Evolutionary conservation across 192 early-diverging fungal genomes (phyloP).

Genomic region (Umbelopsis vinacea): DNA sequence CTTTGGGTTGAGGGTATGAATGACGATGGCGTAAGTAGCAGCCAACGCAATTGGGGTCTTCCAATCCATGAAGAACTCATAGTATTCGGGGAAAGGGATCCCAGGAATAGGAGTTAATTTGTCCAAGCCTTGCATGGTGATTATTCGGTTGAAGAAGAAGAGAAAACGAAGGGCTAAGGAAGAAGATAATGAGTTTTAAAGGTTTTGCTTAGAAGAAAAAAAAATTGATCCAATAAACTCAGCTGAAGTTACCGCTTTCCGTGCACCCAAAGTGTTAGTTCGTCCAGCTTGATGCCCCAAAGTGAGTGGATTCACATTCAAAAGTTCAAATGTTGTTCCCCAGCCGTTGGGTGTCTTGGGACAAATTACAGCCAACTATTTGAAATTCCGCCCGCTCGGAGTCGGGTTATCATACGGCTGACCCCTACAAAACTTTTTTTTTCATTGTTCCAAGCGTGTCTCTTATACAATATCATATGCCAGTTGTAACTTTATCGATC

Average conservation of each 20-base stretch:
- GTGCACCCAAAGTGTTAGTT: neutral
- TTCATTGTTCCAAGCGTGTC: neutral
- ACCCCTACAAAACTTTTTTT: neutral
- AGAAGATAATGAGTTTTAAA: constrained; percentile 17
- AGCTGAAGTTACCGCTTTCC: neutral
- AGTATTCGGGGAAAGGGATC: constrained; percentile 71
- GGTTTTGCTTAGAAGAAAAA: constrained; percentile 13
- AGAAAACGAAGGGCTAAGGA: constrained; percentile 6
- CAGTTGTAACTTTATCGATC: too few species aligned
- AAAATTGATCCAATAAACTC: neutral
- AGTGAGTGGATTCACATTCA: constrained; percentile 7
- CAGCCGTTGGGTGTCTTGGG: constrained; percentile 14
- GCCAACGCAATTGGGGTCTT: constrained; percentile 63
- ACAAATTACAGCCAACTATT: constrained; percentile 3
- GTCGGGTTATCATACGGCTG: neutral
- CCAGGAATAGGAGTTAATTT: constrained; percentile 39
- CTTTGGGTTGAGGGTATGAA: constrained; percentile 55
- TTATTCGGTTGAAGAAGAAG: neutral
- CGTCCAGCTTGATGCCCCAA: neutral
- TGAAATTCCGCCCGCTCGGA: neutral
- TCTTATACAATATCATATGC: too few species aligned
- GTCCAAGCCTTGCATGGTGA: constrained; percentile 27
- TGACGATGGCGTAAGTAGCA: constrained; percentile 50
- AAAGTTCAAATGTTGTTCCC: constrained; percentile 7
- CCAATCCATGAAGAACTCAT: constrained; percentile 75